Conservation (phyloP, 176 grass and related monocot genomes). For the Avena insularis region DNA sequence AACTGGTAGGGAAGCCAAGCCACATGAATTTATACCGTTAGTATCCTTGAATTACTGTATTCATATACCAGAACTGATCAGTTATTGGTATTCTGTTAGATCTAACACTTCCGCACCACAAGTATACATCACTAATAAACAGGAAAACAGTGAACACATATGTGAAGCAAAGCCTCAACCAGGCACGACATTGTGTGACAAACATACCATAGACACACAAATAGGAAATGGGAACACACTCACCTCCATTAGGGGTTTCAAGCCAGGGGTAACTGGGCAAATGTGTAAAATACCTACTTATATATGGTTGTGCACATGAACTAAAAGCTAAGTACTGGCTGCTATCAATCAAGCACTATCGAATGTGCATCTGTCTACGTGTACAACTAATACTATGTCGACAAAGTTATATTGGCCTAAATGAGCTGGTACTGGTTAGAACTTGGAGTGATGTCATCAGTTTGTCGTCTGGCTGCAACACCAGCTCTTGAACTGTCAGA, state of each 20-base stretch:
- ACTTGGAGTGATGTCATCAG: neutral
- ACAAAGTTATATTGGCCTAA: neutral
- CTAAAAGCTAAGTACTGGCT: neutral
- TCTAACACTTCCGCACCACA: neutral
- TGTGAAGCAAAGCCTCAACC: neutral
- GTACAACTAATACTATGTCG: neutral
- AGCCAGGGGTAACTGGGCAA: neutral
- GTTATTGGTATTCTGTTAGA: neutral
- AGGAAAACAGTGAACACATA: neutral
- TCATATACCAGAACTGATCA: constrained; percentile 11
- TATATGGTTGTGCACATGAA: neutral
- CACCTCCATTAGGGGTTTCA: neutral
- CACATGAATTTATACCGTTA: neutral
- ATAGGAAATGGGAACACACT: neutral
- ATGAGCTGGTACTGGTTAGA: neutral
- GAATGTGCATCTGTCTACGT: neutral
- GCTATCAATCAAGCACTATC: neutral
- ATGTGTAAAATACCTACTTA: constrained; percentile 16
- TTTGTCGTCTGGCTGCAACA: neutral
- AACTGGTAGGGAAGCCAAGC: neutral
- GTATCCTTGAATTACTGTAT: neutral
- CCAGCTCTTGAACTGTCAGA: neutral
- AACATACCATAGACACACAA: neutral
- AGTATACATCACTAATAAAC: neutral
- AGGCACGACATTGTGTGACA: neutral